These are phyloP conservation scores for Pelargonium nanum DNA, from an alignment of 345 rosid genomes.

Conservation along the genomic window DNA sequence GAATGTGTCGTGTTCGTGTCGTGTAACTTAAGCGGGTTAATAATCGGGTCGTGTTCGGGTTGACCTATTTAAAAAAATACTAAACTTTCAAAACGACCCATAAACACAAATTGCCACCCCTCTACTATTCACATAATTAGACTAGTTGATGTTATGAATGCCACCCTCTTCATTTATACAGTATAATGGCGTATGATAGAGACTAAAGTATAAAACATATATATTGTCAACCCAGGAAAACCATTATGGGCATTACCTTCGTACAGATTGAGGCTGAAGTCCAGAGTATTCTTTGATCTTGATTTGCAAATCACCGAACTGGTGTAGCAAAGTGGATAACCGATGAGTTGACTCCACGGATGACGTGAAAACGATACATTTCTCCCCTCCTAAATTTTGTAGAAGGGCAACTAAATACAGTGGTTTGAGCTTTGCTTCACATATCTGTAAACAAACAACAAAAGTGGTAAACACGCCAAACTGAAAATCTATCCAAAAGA, in stretches of 20 bases:
- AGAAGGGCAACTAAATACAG: conserved; percentile 67
- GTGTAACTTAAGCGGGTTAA: too few relatives aligned
- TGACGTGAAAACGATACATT: conserved; percentile 77
- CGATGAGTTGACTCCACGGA: conserved; percentile 85
- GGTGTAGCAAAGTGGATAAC: conserved; percentile 64
- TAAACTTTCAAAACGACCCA: too few relatives aligned
- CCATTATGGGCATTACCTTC: conserved; percentile 43
- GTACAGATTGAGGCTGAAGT: conserved; percentile 59
- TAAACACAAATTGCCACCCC: too few relatives aligned
- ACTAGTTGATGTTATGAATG: too few relatives aligned
- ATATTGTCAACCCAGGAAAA: background rate
- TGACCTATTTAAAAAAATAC: too few relatives aligned
- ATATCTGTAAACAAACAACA: conserved; percentile 29
- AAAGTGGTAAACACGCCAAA: too few relatives aligned
- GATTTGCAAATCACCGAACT: conserved; percentile 55
- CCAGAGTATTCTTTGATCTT: conserved; percentile 87
- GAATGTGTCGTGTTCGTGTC: too few relatives aligned
- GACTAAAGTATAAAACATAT: background rate
- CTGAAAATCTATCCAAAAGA: too few relatives aligned
- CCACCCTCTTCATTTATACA: too few relatives aligned
- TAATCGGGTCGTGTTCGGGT: too few relatives aligned
- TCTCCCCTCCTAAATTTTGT: conserved; percentile 61
- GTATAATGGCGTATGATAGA: too few relatives aligned
- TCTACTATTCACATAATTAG: too few relatives aligned
- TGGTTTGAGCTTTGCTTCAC: conserved; percentile 70